These are phyloP conservation scores for Ganoderma boninense DNA, from an alignment of 1,284 basidiomycete species.

Conservation along the genomic window DNA sequence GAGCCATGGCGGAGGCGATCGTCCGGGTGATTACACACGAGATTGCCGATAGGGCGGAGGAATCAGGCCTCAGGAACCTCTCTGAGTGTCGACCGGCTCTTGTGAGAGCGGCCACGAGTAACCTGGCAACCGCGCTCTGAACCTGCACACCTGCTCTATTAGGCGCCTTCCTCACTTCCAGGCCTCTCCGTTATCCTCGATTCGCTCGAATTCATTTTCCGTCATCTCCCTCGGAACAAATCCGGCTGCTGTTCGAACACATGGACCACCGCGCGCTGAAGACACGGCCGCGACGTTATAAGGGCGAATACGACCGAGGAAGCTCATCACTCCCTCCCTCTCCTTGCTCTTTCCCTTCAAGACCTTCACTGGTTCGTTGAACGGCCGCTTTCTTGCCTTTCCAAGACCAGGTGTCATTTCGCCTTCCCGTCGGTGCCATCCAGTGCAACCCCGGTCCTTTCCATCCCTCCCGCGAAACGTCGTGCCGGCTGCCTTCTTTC, in stretches of 20 bases:
- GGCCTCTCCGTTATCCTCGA: slow-evolving; percentile 1
- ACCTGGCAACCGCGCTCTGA: slow-evolving; percentile 24
- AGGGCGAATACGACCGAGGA: not conserved
- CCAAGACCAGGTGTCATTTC: slow-evolving; percentile 57
- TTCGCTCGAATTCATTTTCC: not conserved
- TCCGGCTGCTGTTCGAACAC: slow-evolving; percentile 11
- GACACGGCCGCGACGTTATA: slow-evolving; percentile 15
- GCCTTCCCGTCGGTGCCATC: slow-evolving; percentile 41
- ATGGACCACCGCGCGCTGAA: slow-evolving; percentile 4
- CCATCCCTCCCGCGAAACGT: slow-evolving; percentile 35
- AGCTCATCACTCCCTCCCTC: slow-evolving; percentile 33
- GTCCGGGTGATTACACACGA: slow-evolving; percentile 17
- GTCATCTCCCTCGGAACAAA: slow-evolving; percentile 5
- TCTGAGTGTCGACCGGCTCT: not conserved
- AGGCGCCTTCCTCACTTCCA: slow-evolving; percentile 6
- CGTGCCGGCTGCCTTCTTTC: slow-evolving; percentile 32
- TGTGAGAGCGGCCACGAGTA: slow-evolving; percentile 12
- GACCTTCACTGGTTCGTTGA: slow-evolving; percentile 53
- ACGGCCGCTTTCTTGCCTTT: slow-evolving; percentile 52
- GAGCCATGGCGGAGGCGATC: slow-evolving; percentile 11
- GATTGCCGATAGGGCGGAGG: slow-evolving; percentile 19
- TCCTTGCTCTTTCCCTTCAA: slow-evolving; percentile 38
- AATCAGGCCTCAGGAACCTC: slow-evolving; percentile 25
- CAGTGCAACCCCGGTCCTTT: slow-evolving; percentile 38
- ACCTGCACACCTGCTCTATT: slow-evolving; percentile 22